phyloP scores from a whole-genome alignment of 73 alveolate genomes.

The Durusdinium trenchii region DNA sequence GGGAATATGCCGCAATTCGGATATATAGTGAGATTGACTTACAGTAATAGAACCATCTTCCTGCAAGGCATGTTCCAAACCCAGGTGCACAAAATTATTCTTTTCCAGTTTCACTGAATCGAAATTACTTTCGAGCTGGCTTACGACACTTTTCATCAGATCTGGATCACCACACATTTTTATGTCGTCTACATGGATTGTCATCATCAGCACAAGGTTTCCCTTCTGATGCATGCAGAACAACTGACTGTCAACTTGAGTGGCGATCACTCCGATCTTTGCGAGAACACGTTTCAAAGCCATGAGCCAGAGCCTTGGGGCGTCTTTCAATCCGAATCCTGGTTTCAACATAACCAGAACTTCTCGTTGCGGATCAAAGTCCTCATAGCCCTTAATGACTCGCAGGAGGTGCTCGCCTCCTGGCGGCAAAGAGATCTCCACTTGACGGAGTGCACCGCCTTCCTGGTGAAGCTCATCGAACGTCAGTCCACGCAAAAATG shows the following conservation, averaged over 20 bases:
- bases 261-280: background rate
- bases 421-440: background rate
- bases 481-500: slow-evolving; percentile 26
- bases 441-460: background rate
- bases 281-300: background rate
- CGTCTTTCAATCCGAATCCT: slow-evolving; percentile 14
- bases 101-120: slow-evolving; percentile 39
- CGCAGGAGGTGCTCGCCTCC: background rate
- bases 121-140: background rate
- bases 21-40: slow-evolving; percentile 17
- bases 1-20: background rate
- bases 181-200: slow-evolving; percentile 17
- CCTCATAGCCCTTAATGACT: background rate
- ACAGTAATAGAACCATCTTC: background rate
- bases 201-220: background rate
- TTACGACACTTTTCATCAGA: background rate
- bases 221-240: background rate
- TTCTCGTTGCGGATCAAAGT: background rate
- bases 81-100: slow-evolving; percentile 9
- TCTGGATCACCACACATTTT: background rate
- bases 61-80: background rate
- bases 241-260: background rate
- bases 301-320: background rate
- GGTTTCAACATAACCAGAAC: background rate
- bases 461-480: background rate